phyloP scores from a whole-genome alignment of 1,284 basidiomycete species.

The Ganoderma boninense region DNA sequence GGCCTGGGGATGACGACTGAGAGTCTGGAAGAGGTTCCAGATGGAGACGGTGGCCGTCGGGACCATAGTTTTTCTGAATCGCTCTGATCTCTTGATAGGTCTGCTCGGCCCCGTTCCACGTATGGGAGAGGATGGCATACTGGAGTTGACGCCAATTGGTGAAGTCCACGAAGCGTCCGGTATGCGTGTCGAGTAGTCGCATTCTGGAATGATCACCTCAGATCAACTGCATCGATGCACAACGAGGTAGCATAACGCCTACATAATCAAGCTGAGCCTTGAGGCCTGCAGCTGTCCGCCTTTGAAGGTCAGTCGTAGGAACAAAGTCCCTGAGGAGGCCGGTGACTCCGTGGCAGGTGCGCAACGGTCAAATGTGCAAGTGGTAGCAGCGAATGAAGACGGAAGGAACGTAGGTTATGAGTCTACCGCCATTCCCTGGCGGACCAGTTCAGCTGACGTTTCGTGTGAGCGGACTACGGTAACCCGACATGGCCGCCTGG shows the following conservation, averaged over 20 bases:
- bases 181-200: neutral
- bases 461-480: neutral
- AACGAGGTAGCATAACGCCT: neutral
- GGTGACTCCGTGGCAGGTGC: too few relatives aligned
- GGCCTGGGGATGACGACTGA: neutral
- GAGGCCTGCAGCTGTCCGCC: neutral
- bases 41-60: neutral
- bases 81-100: neutral
- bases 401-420: neutral
- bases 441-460: neutral
- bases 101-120: neutral
- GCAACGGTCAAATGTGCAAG: neutral
- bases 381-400: neutral
- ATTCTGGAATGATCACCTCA: neutral
- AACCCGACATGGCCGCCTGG: neutral
- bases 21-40: neutral
- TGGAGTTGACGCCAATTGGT: neutral
- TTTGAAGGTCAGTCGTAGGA: too few relatives aligned
- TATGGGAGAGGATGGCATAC: slow-evolving; percentile 7
- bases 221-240: neutral
- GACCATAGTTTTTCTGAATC: neutral
- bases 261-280: neutral
- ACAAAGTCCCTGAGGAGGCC: too few relatives aligned
- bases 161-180: neutral
- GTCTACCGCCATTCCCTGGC: too few relatives aligned